phyloP scores from a whole-genome alignment of 1,284 basidiomycete genomes.

The Blastosporella zonata region DNA sequence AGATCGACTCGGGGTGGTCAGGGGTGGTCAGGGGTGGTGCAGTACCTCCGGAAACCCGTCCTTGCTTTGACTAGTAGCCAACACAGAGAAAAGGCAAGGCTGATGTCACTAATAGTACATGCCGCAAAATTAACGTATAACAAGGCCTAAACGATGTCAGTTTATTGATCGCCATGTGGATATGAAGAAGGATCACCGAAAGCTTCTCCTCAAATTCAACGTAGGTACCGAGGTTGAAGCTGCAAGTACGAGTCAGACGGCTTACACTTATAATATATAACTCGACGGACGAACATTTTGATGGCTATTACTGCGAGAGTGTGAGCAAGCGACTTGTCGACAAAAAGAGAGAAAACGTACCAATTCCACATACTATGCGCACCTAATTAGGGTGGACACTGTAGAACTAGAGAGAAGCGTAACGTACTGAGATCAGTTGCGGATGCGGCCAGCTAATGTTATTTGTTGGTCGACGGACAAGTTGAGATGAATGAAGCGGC shows the following conservation, averaged over 20 bases:
- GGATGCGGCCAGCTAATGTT: constrained; percentile 37
- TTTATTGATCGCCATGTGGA: not conserved
- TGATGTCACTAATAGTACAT: constrained; percentile 40
- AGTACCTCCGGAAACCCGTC: constrained; percentile 41
- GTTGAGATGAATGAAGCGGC: constrained; percentile 10
- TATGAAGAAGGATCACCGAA: constrained; percentile 25
- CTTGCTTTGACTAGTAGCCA: constrained; percentile 38
- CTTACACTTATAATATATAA: not conserved
- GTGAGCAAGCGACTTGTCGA: not conserved
- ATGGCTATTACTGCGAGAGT: constrained; percentile 38
- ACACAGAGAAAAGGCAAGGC: constrained; percentile 40
- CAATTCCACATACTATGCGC: constrained; percentile 34
- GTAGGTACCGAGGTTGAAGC: constrained; percentile 34
- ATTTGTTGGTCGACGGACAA: not conserved
- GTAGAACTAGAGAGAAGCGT: not conserved
- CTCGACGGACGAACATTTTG: constrained; percentile 35
- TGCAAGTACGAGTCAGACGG: constrained; percentile 17
- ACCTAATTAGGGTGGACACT: not conserved
- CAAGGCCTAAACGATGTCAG: constrained; percentile 28
- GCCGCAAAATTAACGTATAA: constrained; percentile 42
- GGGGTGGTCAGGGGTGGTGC: not conserved
- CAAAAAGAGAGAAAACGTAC: constrained; percentile 26
- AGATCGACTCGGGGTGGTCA: not conserved
- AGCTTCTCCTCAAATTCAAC: constrained; percentile 32
- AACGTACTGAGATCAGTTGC: constrained; percentile 39